Evolutionary conservation across 495 filamentous ascomycete species (phyloP).

Genomic region (Immersiella caudata): DNA sequence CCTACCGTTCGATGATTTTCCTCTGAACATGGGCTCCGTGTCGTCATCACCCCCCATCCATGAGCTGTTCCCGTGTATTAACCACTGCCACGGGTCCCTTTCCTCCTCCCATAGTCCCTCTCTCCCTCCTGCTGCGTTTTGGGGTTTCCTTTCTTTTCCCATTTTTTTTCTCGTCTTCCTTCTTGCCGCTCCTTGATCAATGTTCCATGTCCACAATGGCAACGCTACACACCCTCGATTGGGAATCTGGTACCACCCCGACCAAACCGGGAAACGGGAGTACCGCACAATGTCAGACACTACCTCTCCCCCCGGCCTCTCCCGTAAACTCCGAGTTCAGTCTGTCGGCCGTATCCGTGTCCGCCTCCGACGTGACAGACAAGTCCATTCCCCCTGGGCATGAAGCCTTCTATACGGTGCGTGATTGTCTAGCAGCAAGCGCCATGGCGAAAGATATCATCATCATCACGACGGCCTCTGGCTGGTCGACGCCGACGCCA

Average conservation of each 20-base stretch:
- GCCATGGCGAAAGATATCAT: background rate
- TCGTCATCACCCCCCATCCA: background rate
- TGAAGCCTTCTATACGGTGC: background rate
- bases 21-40: background rate
- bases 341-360: constrained; percentile 7
- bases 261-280: background rate
- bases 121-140: background rate
- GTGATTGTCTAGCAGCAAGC: background rate
- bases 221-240: background rate
- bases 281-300: background rate
- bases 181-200: background rate
- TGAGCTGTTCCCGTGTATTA: background rate
- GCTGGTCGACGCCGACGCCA: constrained; percentile 5
- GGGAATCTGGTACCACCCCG: background rate
- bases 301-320: background rate
- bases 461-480: background rate
- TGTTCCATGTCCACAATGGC: background rate
- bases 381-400: background rate
- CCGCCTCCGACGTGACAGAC: background rate
- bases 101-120: background rate
- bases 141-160: background rate
- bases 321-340: constrained; percentile 5
- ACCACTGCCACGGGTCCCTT: background rate
- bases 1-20: background rate
- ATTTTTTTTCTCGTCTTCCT: background rate